A percentile compares a stretch with the other conserved stretches of the same genome.
Evolutionary conservation across 75 land plant genomes (phyloP).

Genomic region (Chamaecyparis obtusa): DNA sequence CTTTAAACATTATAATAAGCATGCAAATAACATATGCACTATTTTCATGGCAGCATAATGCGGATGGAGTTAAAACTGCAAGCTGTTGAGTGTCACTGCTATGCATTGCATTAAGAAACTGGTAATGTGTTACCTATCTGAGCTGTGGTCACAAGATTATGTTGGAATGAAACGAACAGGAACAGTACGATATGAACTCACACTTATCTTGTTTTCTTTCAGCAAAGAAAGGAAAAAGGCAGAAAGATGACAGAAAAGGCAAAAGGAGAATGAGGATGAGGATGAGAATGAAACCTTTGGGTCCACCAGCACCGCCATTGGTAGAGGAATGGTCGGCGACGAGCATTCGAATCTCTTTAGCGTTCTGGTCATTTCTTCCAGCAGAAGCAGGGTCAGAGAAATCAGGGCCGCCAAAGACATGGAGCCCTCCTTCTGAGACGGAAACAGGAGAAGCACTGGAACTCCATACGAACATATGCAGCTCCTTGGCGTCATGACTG

Average conservation of each 20-base stretch:
- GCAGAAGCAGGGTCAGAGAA: slow-evolving; percentile 9
- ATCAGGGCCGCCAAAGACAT: slow-evolving; percentile 51
- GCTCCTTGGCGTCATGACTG: slow-evolving; percentile 82
- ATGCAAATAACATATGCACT: too few species aligned
- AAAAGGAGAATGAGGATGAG: neutral
- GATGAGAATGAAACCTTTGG: slow-evolving; percentile 1
- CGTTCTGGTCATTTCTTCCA: slow-evolving; percentile 7
- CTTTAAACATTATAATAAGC: too few species aligned
- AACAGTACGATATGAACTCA: neutral
- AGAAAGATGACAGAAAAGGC: neutral
- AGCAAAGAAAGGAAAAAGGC: neutral
- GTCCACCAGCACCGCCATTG: neutral
- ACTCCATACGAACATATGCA: slow-evolving; percentile 99
- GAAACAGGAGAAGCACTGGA: slow-evolving; percentile 82
- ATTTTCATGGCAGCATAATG: too few species aligned
- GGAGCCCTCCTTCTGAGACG: slow-evolving; percentile 67
- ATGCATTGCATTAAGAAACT: too few species aligned
- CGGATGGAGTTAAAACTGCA: too few species aligned
- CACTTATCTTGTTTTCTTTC: too few species aligned
- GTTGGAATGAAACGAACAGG: too few species aligned
- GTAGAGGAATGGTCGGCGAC: slow-evolving; percentile 12
- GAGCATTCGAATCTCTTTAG: slow-evolving; percentile 39
- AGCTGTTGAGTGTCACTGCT: too few species aligned
- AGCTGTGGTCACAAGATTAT: too few species aligned
- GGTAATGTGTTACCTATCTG: too few species aligned